Base-by-base conservation (phyloP, 495 filamentous ascomycete species). In the Aspergillus heteromorphus region DNA sequence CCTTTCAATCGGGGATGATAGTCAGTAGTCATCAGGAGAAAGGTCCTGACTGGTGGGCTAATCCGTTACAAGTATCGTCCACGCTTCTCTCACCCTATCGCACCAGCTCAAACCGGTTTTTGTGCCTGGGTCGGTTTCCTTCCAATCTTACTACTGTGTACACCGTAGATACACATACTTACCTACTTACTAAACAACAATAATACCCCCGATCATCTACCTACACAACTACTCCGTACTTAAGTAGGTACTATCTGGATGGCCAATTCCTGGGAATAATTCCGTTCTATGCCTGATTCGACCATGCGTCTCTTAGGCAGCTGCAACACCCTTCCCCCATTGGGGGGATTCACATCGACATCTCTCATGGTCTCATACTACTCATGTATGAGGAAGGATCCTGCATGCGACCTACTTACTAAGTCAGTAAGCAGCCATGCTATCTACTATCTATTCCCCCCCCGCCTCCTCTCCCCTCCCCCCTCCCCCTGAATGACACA, bases 1-100 rank as follows among this genome's bases (percentile, higher is more conserved):
- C 18, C 13, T 51, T 13, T 18, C 25, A 2, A 34, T 8, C 9
- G 14, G 9, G 30, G 30, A 34, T 34, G 1, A 34, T 34, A 7
- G 14, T 34, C 2, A 2, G 14, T 34, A 13, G 30, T 1, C 9
- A 13, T 23, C 42, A 2, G 6, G 1, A 20, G 8, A 20, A 13
- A 25, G 9, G 42, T 14, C 16, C 42, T 47, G 43, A 11, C 9
- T 13, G 23, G 4, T 27, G 23, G n/a, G n/a, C 43, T 47, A 47
- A 27, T 20, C 43, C 43, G 23, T 47, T 47, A 19, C 23, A 23
- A 47, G 43, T 47, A 47, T 47, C 21, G 43, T 47, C 43, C 43
- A 47, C 43, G 43, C 43, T 47, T 25, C 40, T 43, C 11, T 16
- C 43, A 14, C 25, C 42, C 42, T 45, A 45, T 23, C 42, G 42